Base-by-base conservation (phyloP, 2,329 filamentous ascomycete species). In the Fragosphaeria purpurea region DNA sequence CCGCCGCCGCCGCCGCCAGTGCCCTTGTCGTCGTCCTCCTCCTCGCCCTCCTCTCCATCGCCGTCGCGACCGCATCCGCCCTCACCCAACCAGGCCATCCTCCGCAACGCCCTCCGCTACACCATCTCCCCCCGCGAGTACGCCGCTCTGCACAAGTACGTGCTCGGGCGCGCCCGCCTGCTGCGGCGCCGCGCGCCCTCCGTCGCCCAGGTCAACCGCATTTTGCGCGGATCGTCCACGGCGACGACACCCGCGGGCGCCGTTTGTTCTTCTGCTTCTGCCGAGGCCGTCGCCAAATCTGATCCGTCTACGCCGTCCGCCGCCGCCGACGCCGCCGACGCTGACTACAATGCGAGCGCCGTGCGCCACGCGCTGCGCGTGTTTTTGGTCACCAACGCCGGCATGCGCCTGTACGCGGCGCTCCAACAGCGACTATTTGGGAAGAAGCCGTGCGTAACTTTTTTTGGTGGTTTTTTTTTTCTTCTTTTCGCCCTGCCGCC, bases 41-140 rank as follows among this genome's bases (percentile, higher is more conserved):
- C 37, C 7, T 31, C 46, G 11, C 11, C 46, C 5, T 13, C 44
- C 10, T 31, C 48, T 7, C 35, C 35, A 37, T 37, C 35, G 11
- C 4, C 35, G 35, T 37, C 35, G 35, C 22, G 22, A 22, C 11
- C 35, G 35, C 11, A 7, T 7, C 35, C 7, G 7, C 47, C 57
- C 12, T 60, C 65, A 4, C 59, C 66, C 39, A 64, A 67, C 53
- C 85, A 91, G 58, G 85, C 86, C 5, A 76, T 94, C 55, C 75
- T 94, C 51, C 86, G 87, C 66, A 94, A 93, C 66, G 83, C 88
- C 42, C 75, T 96, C 53, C 84, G 89, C 58, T 90, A 95, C 68
- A 93, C 86, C 52, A 88, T 90, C 63, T 85, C 82, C 6, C 82
- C 88, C 41, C 82, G 84, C 65, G 90, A 96, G 66, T 96, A 96